Percentiles rank a stretch among this genome's conserved stretches.
phyloP scores from a whole-genome alignment of 495 filamentous ascomycete genomes.

The Glonium stellatum region DNA sequence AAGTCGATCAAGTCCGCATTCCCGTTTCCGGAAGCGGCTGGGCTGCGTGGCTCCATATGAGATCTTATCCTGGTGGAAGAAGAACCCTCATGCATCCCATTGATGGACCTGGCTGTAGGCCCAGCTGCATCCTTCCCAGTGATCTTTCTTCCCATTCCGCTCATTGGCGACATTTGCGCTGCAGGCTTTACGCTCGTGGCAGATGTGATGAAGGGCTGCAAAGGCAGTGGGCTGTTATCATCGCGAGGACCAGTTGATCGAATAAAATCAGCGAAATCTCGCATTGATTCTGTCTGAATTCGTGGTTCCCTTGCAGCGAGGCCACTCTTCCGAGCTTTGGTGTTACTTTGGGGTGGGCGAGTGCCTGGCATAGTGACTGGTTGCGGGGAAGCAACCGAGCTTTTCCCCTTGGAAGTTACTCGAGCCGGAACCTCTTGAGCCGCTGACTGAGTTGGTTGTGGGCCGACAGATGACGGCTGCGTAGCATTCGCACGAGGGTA shows the following conservation, averaged over 20 bases:
- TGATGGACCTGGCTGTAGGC: not conserved
- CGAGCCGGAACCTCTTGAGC: not conserved
- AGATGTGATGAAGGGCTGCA: conserved; percentile 25
- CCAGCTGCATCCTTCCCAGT: conserved; percentile 10
- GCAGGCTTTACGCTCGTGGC: not conserved
- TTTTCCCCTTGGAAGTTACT: conserved; percentile 1
- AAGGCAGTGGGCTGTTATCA: conserved; percentile 28
- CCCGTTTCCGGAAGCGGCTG: conserved; percentile 54
- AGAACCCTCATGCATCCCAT: conserved; percentile 10
- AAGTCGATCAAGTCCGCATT: conserved; percentile 90
- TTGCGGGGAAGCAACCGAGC: not conserved
- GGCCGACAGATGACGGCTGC: conserved; percentile 14
- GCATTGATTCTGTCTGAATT: conserved; percentile 54
- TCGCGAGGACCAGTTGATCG: conserved; percentile 65
- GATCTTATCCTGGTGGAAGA: conserved; percentile 12
- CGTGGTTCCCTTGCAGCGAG: conserved; percentile 57
- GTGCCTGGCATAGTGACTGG: not conserved
- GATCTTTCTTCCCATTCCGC: conserved; percentile 19
- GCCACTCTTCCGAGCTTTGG: not conserved
- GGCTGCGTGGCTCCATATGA: conserved; percentile 60
- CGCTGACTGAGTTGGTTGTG: conserved; percentile 1
- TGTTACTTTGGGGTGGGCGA: not conserved
- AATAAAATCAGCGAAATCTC: conserved; percentile 81
- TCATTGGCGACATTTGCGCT: conserved; percentile 7
- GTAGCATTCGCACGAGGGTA: conserved; percentile 24